These are phyloP conservation scores for Trichosporon asahii DNA, from an alignment of 1,284 basidiomycete species.

Conservation along the genomic window DNA sequence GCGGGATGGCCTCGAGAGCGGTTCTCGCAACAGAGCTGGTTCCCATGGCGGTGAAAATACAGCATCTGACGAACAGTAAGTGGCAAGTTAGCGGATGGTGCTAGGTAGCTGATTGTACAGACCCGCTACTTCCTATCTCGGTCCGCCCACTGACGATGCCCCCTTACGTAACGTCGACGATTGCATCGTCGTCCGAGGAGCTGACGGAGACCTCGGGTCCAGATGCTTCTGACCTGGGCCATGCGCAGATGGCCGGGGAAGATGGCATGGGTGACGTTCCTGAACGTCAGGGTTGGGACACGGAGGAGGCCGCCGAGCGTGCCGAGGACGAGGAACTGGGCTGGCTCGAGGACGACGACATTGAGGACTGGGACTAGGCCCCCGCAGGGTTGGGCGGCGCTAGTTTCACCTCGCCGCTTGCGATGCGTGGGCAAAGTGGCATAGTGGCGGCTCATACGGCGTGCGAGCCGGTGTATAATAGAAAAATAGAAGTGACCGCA, in stretches of 20 bases:
- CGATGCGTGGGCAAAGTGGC: too few species aligned
- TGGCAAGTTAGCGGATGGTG: too few species aligned
- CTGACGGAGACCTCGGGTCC: slow-evolving; percentile 8
- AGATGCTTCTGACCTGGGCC: slow-evolving; percentile 10
- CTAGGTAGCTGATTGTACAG: slow-evolving; percentile 20
- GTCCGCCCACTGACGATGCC: slow-evolving; percentile 34
- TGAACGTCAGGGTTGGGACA: slow-evolving; percentile 18
- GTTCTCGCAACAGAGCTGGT: slow-evolving; percentile 43
- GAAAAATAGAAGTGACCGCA: not conserved
- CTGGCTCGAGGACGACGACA: slow-evolving; percentile 25
- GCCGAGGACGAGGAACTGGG: slow-evolving; percentile 10
- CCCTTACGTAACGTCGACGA: slow-evolving; percentile 14
- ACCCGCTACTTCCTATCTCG: slow-evolving; percentile 34
- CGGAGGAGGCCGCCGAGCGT: slow-evolving; percentile 9
- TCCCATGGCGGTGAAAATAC: slow-evolving; percentile 49
- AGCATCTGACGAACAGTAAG: slow-evolving; percentile 25
- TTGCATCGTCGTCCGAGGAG: not conserved
- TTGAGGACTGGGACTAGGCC: slow-evolving; percentile 18
- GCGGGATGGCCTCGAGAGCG: slow-evolving; percentile 34
- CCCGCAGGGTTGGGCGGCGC: not conserved
- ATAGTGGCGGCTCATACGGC: not conserved
- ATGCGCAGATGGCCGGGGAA: slow-evolving; percentile 16
- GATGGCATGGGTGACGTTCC: slow-evolving; percentile 23
- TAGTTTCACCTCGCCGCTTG: too few species aligned
- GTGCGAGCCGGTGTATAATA: not conserved